phyloP scores from a whole-genome alignment of 2,329 filamentous ascomycete species.

The Aspergillus neotritici region DNA sequence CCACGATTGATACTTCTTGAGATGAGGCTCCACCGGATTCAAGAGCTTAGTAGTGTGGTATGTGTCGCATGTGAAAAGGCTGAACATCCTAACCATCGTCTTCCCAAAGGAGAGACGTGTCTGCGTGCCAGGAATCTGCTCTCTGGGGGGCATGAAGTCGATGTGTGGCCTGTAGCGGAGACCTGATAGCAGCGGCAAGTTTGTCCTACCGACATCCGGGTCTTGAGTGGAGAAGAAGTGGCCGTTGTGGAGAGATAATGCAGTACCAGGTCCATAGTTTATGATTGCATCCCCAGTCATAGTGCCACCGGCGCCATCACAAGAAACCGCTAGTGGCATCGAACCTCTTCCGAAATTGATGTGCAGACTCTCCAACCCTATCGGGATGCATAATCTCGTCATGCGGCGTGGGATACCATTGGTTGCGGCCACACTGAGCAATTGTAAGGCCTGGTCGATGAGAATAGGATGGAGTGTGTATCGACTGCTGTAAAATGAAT shows the following conservation, averaged over 20 bases:
- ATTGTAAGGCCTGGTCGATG: conserved; percentile 18
- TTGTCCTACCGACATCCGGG: conserved; percentile 2
- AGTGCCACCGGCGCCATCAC: conserved; percentile 3
- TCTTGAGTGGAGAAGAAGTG: conserved; percentile 7
- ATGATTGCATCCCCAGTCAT: conserved; percentile 4
- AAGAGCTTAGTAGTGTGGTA: conserved; percentile 1
- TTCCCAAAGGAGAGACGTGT: not conserved
- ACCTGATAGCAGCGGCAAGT: not conserved
- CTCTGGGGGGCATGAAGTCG: conserved; percentile 5
- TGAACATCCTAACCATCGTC: not conserved
- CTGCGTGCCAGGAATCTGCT: not conserved
- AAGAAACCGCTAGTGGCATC: conserved; percentile 6
- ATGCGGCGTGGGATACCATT: conserved; percentile 13
- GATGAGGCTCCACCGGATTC: not conserved
- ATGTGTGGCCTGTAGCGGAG: conserved; percentile 5
- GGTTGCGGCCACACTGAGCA: conserved; percentile 16
- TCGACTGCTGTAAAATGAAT: conserved; percentile 1
- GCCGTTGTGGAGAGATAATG: conserved; percentile 2
- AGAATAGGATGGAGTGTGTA: conserved; percentile 20
- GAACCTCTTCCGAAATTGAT: conserved; percentile 6
- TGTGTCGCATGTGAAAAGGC: conserved; percentile 3
- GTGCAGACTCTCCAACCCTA: conserved; percentile 16
- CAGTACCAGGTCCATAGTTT: not conserved
- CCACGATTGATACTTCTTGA: conserved; percentile 9
- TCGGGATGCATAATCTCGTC: conserved; percentile 17